Conservation (phyloP, 768 basidiomycete genomes). For the Tricholoma furcatifolium region DNA sequence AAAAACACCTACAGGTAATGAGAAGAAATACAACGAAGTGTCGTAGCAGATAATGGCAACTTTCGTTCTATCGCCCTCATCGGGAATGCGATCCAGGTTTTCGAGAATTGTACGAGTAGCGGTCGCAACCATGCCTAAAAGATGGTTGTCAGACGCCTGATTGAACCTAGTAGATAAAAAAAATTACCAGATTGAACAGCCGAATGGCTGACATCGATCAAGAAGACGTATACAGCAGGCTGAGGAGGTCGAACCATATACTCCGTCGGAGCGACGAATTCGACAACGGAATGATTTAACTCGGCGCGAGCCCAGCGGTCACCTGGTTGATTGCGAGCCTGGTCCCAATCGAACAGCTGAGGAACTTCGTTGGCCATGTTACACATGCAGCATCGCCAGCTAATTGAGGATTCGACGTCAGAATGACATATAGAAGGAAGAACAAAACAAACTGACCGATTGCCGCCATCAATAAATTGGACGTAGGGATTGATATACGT, state of each 20-base stretch:
- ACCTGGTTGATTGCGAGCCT: conserved; percentile 87
- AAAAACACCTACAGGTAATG: conserved; percentile 62
- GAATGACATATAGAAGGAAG: background rate
- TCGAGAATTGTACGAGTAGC: conserved; percentile 96
- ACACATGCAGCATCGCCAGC: conserved; percentile 99
- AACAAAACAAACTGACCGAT: conserved; percentile 51
- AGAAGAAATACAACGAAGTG: conserved; percentile 94
- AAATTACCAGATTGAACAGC: conserved; percentile 83
- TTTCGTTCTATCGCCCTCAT: conserved; percentile 91
- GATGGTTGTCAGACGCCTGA: background rate
- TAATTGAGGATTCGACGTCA: conserved; percentile 23
- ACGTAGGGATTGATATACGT: conserved; percentile 98
- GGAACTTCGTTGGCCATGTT: conserved; percentile 98
- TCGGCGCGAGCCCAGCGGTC: conserved; percentile 95
- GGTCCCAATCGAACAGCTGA: conserved; percentile 98
- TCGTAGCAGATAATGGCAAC: conserved; percentile 92
- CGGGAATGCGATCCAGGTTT: conserved; percentile 91
- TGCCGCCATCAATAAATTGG: conserved; percentile 96
- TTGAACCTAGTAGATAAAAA: background rate
- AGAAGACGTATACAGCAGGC: conserved; percentile 94
- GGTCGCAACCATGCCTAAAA: conserved; percentile 92
- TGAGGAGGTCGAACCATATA: conserved; percentile 99
- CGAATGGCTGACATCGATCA: conserved; percentile 93
- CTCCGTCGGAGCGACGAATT: conserved; percentile 96
- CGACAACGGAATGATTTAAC: conserved; percentile 91